Conservation (phyloP, 257 asterid genomes). For the Coffea eugenioides region DNA sequence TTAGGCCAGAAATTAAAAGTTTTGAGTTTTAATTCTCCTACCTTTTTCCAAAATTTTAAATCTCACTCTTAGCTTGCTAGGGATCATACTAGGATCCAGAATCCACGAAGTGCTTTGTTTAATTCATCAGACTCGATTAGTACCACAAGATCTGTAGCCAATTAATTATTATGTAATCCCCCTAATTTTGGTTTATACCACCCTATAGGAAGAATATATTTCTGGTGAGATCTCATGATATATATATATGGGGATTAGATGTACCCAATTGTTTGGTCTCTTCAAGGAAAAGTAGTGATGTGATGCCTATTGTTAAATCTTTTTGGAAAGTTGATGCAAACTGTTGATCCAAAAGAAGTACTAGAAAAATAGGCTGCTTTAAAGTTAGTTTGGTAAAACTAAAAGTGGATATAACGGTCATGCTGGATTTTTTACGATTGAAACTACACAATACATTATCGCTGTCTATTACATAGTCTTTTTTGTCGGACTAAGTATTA, state of each 20-base stretch:
- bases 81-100: neutral
- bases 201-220: neutral
- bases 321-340: neutral
- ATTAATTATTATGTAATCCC: neutral
- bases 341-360: neutral
- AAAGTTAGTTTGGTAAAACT: neutral
- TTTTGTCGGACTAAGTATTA: too few relatives aligned
- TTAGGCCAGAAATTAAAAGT: too few relatives aligned
- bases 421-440: neutral
- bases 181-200: neutral
- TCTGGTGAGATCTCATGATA: neutral
- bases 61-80: too few relatives aligned
- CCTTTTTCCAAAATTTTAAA: too few relatives aligned
- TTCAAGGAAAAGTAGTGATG: neutral
- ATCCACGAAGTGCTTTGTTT: neutral
- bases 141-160: neutral
- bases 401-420: conserved; percentile 2
- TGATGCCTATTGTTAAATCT: neutral
- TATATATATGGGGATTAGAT: neutral
- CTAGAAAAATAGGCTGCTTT: neutral
- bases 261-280: neutral
- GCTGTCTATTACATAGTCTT: too few relatives aligned
- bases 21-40: too few relatives aligned
- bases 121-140: neutral
- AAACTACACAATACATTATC: neutral